phyloP scores from a whole-genome alignment of 805 yeast genomes.

The Candida patagonica region DNA sequence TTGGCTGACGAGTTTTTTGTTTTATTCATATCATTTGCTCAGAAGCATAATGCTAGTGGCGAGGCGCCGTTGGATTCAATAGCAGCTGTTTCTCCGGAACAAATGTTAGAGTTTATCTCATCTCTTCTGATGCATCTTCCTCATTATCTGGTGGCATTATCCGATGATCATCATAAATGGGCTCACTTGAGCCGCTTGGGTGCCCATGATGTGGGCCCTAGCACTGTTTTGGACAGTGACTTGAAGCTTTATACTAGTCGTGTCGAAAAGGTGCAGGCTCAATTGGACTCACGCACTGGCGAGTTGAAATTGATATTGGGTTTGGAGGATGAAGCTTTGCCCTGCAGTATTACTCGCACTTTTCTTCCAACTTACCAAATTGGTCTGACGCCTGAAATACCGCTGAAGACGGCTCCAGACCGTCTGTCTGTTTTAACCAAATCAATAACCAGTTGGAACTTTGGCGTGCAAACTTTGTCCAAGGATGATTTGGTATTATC shows the following conservation, averaged over 20 bases:
- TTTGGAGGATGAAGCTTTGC: not conserved
- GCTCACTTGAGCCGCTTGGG: constrained; percentile 7
- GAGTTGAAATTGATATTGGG: constrained; percentile 8
- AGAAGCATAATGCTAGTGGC: not conserved
- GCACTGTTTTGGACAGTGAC: not conserved
- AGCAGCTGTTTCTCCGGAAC: not conserved
- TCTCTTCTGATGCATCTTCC: constrained; percentile 12
- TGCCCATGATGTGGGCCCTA: constrained; percentile 6
- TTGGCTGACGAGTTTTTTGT: not conserved
- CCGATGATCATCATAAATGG: constrained; percentile 7
- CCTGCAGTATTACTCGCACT: not conserved
- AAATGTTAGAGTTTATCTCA: constrained; percentile 8
- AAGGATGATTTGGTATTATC: constrained; percentile 59
- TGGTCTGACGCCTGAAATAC: not conserved
- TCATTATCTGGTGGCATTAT: constrained; percentile 8
- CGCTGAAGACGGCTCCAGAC: not conserved
- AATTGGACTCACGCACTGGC: constrained; percentile 5
- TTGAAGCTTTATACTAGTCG: not conserved
- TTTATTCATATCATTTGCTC: not conserved
- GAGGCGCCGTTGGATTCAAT: not conserved
- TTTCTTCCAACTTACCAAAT: not conserved
- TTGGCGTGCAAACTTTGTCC: constrained; percentile 56
- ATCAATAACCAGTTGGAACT: constrained; percentile 40
- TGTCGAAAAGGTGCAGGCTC: not conserved
- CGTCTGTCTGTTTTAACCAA: not conserved